phyloP scores from a whole-genome alignment of 768 basidiomycete species.

The Rhodotorula kratochvilovae region DNA sequence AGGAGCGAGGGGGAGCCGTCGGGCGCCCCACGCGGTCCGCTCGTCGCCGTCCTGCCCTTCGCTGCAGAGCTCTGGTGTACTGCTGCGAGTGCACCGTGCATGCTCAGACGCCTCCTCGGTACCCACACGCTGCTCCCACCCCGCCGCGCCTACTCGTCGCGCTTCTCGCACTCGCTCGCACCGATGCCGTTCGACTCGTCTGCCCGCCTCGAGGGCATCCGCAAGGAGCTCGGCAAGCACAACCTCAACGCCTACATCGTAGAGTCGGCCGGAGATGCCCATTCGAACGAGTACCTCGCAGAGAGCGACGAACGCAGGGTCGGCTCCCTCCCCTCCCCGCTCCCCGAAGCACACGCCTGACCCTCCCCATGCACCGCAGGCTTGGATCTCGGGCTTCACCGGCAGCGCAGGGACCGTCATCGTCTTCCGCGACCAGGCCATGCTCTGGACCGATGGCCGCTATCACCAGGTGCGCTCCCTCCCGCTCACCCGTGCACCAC shows the following conservation, averaged over 20 bases:
- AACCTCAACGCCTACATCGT: constrained; percentile 53
- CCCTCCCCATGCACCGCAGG: constrained; percentile 51
- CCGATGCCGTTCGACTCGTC: neutral
- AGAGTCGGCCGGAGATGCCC: constrained; percentile 89
- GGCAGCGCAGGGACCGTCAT: constrained; percentile 76
- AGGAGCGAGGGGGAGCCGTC: too few species aligned
- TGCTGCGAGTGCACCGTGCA: too few species aligned
- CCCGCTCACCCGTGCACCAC: too few species aligned
- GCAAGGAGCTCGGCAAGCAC: constrained; percentile 4
- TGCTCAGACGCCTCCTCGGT: too few species aligned
- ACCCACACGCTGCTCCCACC: too few species aligned
- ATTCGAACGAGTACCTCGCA: constrained; percentile 53
- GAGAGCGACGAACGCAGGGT: constrained; percentile 1
- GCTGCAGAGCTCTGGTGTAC: too few species aligned
- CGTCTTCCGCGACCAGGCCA: constrained; percentile 65
- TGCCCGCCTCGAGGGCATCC: constrained; percentile 12
- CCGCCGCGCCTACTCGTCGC: too few species aligned
- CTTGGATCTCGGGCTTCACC: constrained; percentile 86
- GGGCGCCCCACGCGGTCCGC: too few species aligned
- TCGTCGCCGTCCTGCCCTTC: too few species aligned
- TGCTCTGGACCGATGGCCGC: constrained; percentile 88
- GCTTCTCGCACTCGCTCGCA: neutral
- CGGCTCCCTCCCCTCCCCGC: too few species aligned
- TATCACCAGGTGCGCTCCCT: constrained; percentile 57
- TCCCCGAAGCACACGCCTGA: constrained; percentile 2